Base-by-base conservation (phyloP, 2,329 filamentous ascomycete genomes). In the Zalaria obscura region DNA sequence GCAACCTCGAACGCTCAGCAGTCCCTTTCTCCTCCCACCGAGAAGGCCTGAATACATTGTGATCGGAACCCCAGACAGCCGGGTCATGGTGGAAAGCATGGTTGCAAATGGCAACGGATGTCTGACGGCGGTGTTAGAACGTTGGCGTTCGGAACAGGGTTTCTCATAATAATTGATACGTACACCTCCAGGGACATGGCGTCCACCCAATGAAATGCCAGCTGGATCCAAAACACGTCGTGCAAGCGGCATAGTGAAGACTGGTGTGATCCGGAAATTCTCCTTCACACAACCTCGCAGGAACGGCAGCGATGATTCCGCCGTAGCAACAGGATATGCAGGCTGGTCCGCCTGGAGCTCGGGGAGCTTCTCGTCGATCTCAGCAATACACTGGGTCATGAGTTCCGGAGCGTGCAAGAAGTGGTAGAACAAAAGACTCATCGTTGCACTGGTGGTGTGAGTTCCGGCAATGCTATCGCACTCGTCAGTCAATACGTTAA, bases 1-100 rank as follows among this genome's bases (percentile, higher is more conserved):
- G 78, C 6, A 52, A 50, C 10, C 49, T 45, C 29, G 29, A 7
- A 7, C 29, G 29, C 7, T 32, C 29, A n/a, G 7, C n/a, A 10
- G 67, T 69, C 1, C 72, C 75, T 50, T 76, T 76, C 34, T 72
- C 65, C 4, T 72, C 52, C 70, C 82, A 85, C 35, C 83, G 60
- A 58, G 87, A 82, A 0, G 83, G 83, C 7, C 76, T 62, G 56
- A 73, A 89, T 0, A 55, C 59, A 36, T 85, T 76, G 0, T 75
- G 74, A 46, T 87, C 77, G 0, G 66, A 56, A 2, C 82, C 82
- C 51, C 83, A 89, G 27, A 87, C 66, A n/a, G 29, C 29, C 7
- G 29, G 29, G n/a, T 32, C 29, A n/a, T 32, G 29, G n/a, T 32
- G 29, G n/a, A 32, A 32, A n/a, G 29, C 29, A 32, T 32, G 29